Evolutionary conservation across 306 rosid genomes (phyloP).

Genomic region (Rosa lucieae): DNA sequence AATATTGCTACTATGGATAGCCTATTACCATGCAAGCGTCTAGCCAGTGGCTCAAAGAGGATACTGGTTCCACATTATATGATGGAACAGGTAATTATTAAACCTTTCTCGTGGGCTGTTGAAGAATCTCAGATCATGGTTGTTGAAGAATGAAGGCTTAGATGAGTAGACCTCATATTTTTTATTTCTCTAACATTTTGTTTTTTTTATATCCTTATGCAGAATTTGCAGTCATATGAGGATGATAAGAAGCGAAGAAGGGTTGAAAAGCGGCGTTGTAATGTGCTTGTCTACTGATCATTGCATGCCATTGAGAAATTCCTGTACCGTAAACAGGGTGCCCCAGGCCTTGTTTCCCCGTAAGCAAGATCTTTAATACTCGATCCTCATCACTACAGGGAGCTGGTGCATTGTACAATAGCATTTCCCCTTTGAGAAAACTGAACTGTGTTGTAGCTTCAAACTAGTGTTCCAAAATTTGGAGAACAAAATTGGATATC

Average conservation of each 20-base stretch:
- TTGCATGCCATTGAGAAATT: not conserved
- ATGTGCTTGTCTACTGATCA: constrained; percentile 55
- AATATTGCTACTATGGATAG: constrained; percentile 41
- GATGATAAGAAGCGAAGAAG: constrained; percentile 56
- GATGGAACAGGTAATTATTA: constrained; percentile 51
- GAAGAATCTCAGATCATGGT: not conserved
- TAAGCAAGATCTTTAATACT: constrained; percentile 13
- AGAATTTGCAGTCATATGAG: constrained; percentile 50
- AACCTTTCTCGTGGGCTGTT: not conserved
- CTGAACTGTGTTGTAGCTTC: constrained; percentile 7
- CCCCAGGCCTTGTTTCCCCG: constrained; percentile 18
- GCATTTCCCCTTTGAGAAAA: not conserved
- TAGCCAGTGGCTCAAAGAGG: constrained; percentile 94
- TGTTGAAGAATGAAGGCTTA: not conserved
- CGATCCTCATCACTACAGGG: constrained; percentile 12
- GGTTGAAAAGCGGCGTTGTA: constrained; percentile 57
- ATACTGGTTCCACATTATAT: constrained; percentile 65
- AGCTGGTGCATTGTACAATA: constrained; percentile 31
- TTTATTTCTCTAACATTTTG: not conserved
- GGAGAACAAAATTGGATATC: not conserved
- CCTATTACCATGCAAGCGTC: constrained; percentile 67
- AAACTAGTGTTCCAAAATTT: not conserved
- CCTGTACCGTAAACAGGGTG: constrained; percentile 30
- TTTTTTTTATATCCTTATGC: constrained; percentile 1
- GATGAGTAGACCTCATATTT: not conserved